Conservation (phyloP, 2,329 filamentous ascomycete species). For the Aspergillus spinulosporus region DNA sequence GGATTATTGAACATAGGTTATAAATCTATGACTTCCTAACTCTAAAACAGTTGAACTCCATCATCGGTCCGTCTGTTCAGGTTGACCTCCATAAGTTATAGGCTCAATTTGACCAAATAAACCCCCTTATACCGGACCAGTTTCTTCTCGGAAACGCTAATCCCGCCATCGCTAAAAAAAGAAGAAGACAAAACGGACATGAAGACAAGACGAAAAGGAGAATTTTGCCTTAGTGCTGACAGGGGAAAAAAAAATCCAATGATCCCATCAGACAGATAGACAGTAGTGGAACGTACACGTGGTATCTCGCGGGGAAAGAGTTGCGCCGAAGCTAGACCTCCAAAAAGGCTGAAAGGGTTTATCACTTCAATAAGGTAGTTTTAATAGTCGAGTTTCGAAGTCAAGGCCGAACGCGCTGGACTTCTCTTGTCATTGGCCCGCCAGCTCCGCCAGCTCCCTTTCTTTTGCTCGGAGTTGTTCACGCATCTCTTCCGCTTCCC, state of each 20-base stretch:
- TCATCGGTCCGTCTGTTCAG: background rate
- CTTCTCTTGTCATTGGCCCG: conserved; percentile 24
- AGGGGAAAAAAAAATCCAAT: conserved; percentile 8
- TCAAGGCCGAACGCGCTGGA: background rate
- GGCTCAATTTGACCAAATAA: background rate
- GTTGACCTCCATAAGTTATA: background rate
- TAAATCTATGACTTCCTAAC: background rate
- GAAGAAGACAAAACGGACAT: conserved; percentile 13
- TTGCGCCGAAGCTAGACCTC: conserved; percentile 22
- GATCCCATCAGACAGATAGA: background rate
- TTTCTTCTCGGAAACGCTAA: conserved; percentile 15
- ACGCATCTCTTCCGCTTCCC: conserved; percentile 75
- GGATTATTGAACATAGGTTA: background rate
- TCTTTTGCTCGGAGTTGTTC: conserved; percentile 72
- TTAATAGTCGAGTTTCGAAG: background rate
- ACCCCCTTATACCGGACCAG: background rate
- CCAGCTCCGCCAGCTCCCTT: conserved; percentile 64
- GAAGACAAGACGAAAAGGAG: conserved; percentile 8
- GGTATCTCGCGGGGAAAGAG: conserved; percentile 24
- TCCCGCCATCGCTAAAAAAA: conserved; percentile 25
- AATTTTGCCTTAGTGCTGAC: conserved; percentile 14
- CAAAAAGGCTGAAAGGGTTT: conserved; percentile 12
- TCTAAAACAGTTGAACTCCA: conserved; percentile 4
- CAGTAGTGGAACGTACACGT: conserved; percentile 13
- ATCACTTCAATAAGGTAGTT: background rate